Evolutionary conservation across 2,329 filamentous ascomycete species (phyloP).

Genomic region (Xenosphaeropsis pyriputrescens): DNA sequence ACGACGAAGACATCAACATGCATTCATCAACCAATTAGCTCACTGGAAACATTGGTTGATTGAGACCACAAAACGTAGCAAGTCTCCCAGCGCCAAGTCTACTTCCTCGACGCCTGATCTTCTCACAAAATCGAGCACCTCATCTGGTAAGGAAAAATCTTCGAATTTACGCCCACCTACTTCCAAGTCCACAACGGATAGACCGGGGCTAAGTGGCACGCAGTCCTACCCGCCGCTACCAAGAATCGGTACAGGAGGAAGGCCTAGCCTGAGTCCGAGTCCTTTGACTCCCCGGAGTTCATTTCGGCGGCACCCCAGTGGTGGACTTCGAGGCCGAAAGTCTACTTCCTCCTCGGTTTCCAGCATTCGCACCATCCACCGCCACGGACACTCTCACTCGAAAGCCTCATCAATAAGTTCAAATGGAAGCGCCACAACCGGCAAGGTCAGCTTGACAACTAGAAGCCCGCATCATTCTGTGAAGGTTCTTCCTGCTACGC

Average conservation of each 20-base stretch:
- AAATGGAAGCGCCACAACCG: slow-evolving; percentile 56
- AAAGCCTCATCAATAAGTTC: slow-evolving; percentile 92
- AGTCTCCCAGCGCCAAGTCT: slow-evolving; percentile 30
- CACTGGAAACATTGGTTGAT: slow-evolving; percentile 61
- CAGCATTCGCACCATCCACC: slow-evolving; percentile 81
- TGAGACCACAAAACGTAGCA: slow-evolving; percentile 48
- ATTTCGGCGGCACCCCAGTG: slow-evolving; percentile 61
- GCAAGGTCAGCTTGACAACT: slow-evolving; percentile 47
- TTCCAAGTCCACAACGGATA: slow-evolving; percentile 26
- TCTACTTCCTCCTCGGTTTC: slow-evolving; percentile 93
- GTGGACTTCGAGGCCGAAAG: slow-evolving; percentile 76
- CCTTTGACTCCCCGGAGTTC: slow-evolving; percentile 81
- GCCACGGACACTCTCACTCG: slow-evolving; percentile 74
- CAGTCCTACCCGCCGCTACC: slow-evolving; percentile 15
- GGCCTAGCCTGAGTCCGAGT: slow-evolving; percentile 72
- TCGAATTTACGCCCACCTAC: slow-evolving; percentile 43
- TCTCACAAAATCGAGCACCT: slow-evolving; percentile 29
- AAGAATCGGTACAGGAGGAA: slow-evolving; percentile 37
- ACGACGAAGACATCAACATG: slow-evolving; percentile 40
- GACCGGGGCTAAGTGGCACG: slow-evolving; percentile 17
- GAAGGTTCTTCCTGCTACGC: slow-evolving; percentile 88
- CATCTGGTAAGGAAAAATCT: slow-evolving; percentile 30
- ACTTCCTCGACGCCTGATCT: slow-evolving; percentile 41
- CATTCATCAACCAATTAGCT: slow-evolving; percentile 51
- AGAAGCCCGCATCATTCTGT: slow-evolving; percentile 80